Evolutionary conservation across 2,329 filamentous ascomycete species (phyloP), one percentile per base, ranked within the genome.

Genomic region (Westerdykella aurantiaca): DNA sequence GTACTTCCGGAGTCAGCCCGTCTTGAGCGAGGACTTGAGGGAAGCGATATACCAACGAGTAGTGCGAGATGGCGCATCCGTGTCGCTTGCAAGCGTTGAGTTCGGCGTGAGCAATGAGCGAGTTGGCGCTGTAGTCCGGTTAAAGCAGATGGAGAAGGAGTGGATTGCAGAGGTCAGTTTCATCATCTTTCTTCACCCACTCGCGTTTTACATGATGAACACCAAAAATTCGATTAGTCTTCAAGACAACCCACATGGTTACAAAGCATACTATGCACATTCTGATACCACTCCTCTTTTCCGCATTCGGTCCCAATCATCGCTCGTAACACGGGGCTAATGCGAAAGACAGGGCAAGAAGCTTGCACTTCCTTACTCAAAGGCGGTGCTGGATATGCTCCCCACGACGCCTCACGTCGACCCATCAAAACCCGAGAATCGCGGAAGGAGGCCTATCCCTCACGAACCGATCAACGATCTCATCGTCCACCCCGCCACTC

Each of bases 181-280:
- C 16, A 33, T 17, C 29, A 38, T 12, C 40, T 33, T 33, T 44
- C 18, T 25, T 38, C 38, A 38, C 7, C 22, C 29, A 34, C 23
- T 13, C 34, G 37, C 34, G 38, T 25, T 44, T 61, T 55, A 52
- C 50, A 74, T 85, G 82, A 86, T 86, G 83, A 87, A 80, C 59
- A 68, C 73, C 79, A 56, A 81, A 83, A 82, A 80, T 85, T 74
- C 91, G 91, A 96, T 97, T 95, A 96, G 91, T 97, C 91, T 95
- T 94, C 78, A 96, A 95, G 90, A 97, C 90, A 82, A 34, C 69
- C 74, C 67, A 82, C 76, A 83, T 93, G 88, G 87, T 96, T 91
- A 91, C 76, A 85, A 78, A 79, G 74, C 44, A 73, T 80, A 77
- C 78, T 80, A 83, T 83, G 76, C 79, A 80, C 80, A 84, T 80